Conservation (phyloP, 768 basidiomycete genomes). For the Paxillus ammoniavirescens region DNA sequence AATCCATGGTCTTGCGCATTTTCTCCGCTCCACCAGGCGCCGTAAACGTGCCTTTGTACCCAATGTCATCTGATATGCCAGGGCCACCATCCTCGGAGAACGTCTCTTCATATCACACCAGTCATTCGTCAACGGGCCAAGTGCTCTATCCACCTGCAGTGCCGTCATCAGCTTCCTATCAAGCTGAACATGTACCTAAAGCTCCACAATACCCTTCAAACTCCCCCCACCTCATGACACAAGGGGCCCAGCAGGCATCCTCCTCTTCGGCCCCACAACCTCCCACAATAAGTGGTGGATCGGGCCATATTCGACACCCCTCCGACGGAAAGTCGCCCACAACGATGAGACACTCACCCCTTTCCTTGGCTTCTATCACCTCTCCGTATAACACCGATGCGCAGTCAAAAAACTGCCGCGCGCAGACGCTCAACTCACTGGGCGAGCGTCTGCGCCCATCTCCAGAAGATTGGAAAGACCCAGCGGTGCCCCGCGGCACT, state of each 20-base stretch:
- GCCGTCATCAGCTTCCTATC: conserved; percentile 24
- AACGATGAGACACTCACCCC: conserved; percentile 36
- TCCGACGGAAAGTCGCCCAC: conserved; percentile 32
- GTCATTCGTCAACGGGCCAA: conserved; percentile 26
- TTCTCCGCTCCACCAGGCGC: conserved; percentile 28
- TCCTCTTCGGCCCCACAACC: conserved; percentile 22
- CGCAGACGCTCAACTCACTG: conserved; percentile 72
- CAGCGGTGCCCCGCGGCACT: conserved; percentile 41
- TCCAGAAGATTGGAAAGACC: conserved; percentile 32
- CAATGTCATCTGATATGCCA: conserved; percentile 31
- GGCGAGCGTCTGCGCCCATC: conserved; percentile 77
- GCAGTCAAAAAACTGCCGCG: conserved; percentile 74
- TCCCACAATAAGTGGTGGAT: conserved; percentile 9
- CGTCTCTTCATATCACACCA: conserved; percentile 24
- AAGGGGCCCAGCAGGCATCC: conserved; percentile 17
- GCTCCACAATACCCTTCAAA: conserved; percentile 27
- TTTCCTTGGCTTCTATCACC: conserved; percentile 42
- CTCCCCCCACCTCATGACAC: conserved; percentile 26
- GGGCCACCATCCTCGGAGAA: conserved; percentile 24
- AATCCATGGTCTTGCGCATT: conserved; percentile 47
- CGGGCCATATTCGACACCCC: conserved; percentile 25
- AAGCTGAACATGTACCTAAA: conserved; percentile 21
- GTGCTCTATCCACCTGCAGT: conserved; percentile 22
- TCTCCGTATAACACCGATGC: conserved; percentile 36
- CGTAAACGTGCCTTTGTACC: conserved; percentile 28